These are phyloP conservation scores for Sarocladiaceae sp. DNA, from an alignment of 2,329 filamentous ascomycete genomes.

Conservation along the genomic window DNA sequence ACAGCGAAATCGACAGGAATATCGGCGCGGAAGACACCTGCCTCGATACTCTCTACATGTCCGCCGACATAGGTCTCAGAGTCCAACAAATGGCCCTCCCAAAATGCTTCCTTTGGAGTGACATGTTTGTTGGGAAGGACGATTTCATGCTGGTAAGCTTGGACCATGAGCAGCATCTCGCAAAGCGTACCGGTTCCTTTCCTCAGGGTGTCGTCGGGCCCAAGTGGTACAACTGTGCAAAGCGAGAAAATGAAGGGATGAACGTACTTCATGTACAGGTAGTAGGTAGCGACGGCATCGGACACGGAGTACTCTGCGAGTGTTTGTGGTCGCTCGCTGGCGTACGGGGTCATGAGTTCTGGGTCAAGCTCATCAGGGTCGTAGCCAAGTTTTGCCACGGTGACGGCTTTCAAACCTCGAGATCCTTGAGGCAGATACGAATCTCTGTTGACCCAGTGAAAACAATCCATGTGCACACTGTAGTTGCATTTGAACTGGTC, in stretches of 20 bases:
- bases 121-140: conserved; percentile 95
- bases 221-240: conserved; percentile 90
- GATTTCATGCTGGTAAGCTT: conserved; percentile 88
- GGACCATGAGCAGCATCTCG: conserved; percentile 98
- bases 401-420: conserved; percentile 94
- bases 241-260: conserved; percentile 99
- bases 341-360: conserved; percentile 92
- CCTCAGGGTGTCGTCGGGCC: conserved; percentile 83
- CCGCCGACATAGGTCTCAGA: conserved; percentile 98
- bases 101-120: conserved; percentile 85
- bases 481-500: conserved; percentile 96
- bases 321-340: conserved; percentile 83
- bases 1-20: conserved; percentile 92
- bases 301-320: conserved; percentile 97
- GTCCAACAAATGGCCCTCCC: conserved; percentile 91
- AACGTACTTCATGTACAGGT: conserved; percentile 99
- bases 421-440: conserved; percentile 96
- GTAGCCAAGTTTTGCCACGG: conserved; percentile 94
- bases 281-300: conserved; percentile 97
- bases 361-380: conserved; percentile 97
- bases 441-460: conserved; percentile 98
- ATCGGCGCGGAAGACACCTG: conserved; percentile 91
- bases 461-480: conserved; percentile 98
- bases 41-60: conserved; percentile 98
- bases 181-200: conserved; percentile 98